Evolutionary conservation across 352 stramenopile species (phyloP), one percentile per base, ranked within the genome.

Genomic region (Pythium volutum): DNA sequence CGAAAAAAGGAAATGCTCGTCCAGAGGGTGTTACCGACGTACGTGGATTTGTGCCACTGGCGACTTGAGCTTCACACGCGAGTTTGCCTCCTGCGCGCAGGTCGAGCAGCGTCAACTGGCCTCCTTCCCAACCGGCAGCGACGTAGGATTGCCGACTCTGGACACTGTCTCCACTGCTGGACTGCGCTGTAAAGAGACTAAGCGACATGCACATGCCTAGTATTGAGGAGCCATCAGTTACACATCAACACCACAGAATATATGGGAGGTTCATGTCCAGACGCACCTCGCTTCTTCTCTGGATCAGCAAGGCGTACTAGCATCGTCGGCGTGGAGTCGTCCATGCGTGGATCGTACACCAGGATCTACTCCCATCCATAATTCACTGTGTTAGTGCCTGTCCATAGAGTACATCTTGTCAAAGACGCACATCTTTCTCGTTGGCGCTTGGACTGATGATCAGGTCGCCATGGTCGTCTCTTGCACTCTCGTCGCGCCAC

Each of bases 71-170:
- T 69, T 92, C 78, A 29, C 68, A 75, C 1, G 71, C 74, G 15
- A 78, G 53, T 49, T 84, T 84, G 1, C 77, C 73, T 7, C 74
- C 72, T 1, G 69, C 56, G 10, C 83, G 79, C 47, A 90, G 60
- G 49, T 94, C 85, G 31, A 91, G 52, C 18, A 91, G 53, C n/a
- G 70, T 70, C 38, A 94, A 69, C 59, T 83, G 72, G 5, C 85
- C 85, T 52, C 83, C 78, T 75, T 94, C 85, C 55, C 83, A 91
- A 10, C 82, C 83, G 16, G 73, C 77, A 6, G 66, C 79, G 38
- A 91, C 72, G 59, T 79, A 90, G 6, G 70, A 46, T 18, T 67
- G 53, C 4, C 64, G 57, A 31, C 25, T 50, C 15, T 11, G 4
- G 22, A 26, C 22, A 26, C 50, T 34, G 15, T 56, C 58, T 47